Base-by-base conservation (phyloP, 2,329 filamentous ascomycete species). In the Fusarium euwallaceae region DNA sequence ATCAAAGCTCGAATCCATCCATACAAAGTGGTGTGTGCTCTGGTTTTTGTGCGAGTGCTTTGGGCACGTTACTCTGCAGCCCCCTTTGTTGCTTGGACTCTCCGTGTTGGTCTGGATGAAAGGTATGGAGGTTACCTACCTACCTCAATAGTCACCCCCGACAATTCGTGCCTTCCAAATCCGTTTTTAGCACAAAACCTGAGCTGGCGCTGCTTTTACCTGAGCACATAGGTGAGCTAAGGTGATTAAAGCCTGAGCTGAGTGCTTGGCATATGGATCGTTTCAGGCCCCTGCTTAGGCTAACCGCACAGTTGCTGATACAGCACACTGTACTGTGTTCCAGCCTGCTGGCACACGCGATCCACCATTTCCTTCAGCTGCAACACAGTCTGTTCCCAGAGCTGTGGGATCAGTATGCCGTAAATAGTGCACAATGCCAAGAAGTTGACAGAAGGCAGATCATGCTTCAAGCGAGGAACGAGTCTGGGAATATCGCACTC, bases 141-240 rank as follows among this genome's bases (percentile, higher is more conserved):
- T 37, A 32, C 22, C 36, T 59, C n/a, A 22, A 36, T 58, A 58
- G 27, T 58, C 53, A 36, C 53, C 3, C 53, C 39, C 17, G 53
- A 58, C 27, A 58, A 58, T 36, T 58, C 53, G 12, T 58, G 29
- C 53, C 27, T 34, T 34, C 32, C 5, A 34, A 34, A 34, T 34
- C 11, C 32, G 32, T 34, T 34, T 34, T 34, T 34, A 34, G 32
- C 32, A 34, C 12, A 58, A 58, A 58, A 32, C 55, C 55, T 59
- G 55, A 59, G 55, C 55, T 59, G 29, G 24, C 29, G 32, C 55
- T 39, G 32, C 32, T 59, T 59, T 59, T 59, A 59, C 32, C 55
- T 59, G 55, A 59, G 55, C 55, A 59, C 55, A 59, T 59, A 59
- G 32, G 32, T 59, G 55, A 59, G 6, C 55, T 22, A 59, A 37